phyloP scores from a whole-genome alignment of 257 asterid species.

The Vinca minor region DNA sequence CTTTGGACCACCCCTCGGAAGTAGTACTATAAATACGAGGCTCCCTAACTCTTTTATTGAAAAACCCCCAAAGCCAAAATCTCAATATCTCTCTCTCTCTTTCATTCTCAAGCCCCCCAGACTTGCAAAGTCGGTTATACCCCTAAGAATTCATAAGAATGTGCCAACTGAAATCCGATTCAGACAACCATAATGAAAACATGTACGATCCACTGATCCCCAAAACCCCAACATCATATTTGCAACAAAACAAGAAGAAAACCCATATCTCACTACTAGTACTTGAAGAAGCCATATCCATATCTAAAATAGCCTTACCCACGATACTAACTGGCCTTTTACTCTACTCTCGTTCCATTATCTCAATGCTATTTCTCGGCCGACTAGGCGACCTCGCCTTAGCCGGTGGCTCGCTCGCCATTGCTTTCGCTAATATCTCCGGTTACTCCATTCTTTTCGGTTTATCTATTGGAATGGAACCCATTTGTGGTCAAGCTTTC shows the following conservation, averaged over 20 bases:
- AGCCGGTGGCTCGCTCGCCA: conserved; percentile 72
- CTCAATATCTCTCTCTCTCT: background rate
- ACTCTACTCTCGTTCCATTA: conserved; percentile 72
- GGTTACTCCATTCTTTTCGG: conserved; percentile 79
- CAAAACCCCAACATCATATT: conserved; percentile 28
- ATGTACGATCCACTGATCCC: conserved; percentile 37
- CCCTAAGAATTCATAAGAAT: conserved; percentile 16
- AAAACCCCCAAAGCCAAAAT: too few species aligned
- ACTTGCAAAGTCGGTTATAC: too few species aligned
- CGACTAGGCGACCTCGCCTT: conserved; percentile 54
- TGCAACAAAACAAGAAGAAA: conserved; percentile 5
- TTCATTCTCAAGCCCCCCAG: background rate
- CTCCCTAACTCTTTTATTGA: conserved; percentile 7
- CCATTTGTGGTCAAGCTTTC: conserved; percentile 76
- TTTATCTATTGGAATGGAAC: conserved; percentile 80
- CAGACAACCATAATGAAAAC: conserved; percentile 20
- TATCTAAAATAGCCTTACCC: conserved; percentile 52
- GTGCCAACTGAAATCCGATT: conserved; percentile 37
- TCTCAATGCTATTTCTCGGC: conserved; percentile 84
- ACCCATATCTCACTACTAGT: conserved; percentile 26
- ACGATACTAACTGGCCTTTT: conserved; percentile 68
- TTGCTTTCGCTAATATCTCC: conserved; percentile 68
- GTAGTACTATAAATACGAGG: too few species aligned
- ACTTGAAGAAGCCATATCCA: conserved; percentile 32
- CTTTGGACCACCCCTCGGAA: too few species aligned